Conservation (phyloP, 768 basidiomycete genomes). For the Suillus subalutaceus region DNA sequence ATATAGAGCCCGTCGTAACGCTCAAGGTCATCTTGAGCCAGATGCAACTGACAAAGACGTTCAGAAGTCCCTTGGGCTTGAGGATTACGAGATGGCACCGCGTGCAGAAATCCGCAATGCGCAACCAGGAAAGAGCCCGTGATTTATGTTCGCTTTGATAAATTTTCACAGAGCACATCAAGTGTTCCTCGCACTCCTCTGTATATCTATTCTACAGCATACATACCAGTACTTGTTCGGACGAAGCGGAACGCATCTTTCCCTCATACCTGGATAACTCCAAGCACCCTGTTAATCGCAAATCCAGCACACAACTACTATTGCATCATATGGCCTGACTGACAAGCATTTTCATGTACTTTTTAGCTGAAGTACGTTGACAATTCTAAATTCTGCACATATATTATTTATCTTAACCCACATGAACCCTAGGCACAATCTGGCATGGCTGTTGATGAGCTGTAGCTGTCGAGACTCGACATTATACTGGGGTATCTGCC, state of each 20-base stretch:
- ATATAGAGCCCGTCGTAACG: constrained; percentile 81
- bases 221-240: neutral
- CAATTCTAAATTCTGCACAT: too few relatives aligned
- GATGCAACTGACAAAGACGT: constrained; percentile 83
- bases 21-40: constrained; percentile 85
- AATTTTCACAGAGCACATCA: neutral
- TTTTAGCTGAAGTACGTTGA: too few relatives aligned
- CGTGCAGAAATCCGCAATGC: constrained; percentile 33
- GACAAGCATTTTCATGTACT: too few relatives aligned
- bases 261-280: neutral
- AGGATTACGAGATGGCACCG: constrained; percentile 54
- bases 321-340: too few relatives aligned
- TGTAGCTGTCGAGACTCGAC: too few relatives aligned
- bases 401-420: too few relatives aligned
- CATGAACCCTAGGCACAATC: too few relatives aligned
- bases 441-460: too few relatives aligned
- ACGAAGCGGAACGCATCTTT: neutral
- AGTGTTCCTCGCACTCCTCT: neutral
- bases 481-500: too few relatives aligned
- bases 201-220: neutral
- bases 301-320: neutral
- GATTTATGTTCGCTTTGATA: neutral
- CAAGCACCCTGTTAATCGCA: neutral
- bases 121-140: constrained; percentile 4
- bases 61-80: constrained; percentile 80